These are phyloP conservation scores for Phycomyces blakesleeanus DNA, from an alignment of 192 early-diverging fungal species.

Conservation along the genomic window DNA sequence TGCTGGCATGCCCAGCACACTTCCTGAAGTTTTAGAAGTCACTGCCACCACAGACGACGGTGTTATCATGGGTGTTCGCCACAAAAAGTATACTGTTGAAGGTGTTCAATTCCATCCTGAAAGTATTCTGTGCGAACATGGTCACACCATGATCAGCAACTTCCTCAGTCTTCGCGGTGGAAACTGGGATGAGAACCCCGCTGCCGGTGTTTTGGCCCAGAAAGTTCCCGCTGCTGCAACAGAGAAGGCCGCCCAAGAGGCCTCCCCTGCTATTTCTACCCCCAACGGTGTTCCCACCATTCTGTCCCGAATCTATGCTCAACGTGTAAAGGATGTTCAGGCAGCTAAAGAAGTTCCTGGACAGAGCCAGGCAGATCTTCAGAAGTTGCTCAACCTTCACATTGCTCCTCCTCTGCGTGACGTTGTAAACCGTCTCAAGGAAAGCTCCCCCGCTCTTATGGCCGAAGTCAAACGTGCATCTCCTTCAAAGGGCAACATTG, in stretches of 20 bases:
- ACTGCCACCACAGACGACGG: constrained; percentile 82
- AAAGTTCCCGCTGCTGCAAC: neutral
- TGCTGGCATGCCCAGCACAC: constrained; percentile 75
- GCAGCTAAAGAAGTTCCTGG: constrained; percentile 71
- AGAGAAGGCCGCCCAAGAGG: constrained; percentile 46
- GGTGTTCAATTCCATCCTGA: constrained; percentile 99
- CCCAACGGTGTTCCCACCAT: constrained; percentile 57
- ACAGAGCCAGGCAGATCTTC: constrained; percentile 60
- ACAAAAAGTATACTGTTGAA: constrained; percentile 84
- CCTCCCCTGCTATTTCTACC: constrained; percentile 13
- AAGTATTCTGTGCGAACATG: constrained; percentile 92
- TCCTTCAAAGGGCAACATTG: constrained; percentile 93
- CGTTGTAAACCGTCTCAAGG: constrained; percentile 68
- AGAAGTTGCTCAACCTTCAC: constrained; percentile 63
- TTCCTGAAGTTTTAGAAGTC: constrained; percentile 81
- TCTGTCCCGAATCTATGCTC: constrained; percentile 75
- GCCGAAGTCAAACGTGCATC: constrained; percentile 99
- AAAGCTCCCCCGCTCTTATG: constrained; percentile 70
- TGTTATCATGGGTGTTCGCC: constrained; percentile 94
- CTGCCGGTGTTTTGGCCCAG: constrained; percentile 36
- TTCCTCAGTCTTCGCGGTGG: constrained; percentile 88
- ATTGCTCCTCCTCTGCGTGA: constrained; percentile 76
- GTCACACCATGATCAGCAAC: constrained; percentile 83
- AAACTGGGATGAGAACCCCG: constrained; percentile 72
- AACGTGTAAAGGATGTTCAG: constrained; percentile 78